Evolutionary conservation across 805 yeast genomes (phyloP).

Genomic region (Candida cerambycidarum): DNA sequence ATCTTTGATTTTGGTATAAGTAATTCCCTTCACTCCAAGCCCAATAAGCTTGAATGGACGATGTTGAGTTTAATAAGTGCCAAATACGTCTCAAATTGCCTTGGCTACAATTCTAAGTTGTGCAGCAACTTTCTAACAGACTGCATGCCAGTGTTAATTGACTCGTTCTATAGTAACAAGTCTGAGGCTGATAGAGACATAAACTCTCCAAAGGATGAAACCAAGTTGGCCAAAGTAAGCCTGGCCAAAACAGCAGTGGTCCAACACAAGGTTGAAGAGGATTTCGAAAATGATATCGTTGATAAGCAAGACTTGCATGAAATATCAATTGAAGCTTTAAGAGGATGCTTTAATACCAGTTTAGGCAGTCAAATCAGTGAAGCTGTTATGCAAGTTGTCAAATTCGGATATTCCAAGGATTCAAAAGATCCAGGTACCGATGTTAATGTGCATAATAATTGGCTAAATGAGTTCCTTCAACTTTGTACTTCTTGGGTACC

Average conservation of each 20-base stretch:
- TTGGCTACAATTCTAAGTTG: constrained; percentile 32
- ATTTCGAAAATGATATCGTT: constrained; percentile 35
- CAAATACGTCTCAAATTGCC: constrained; percentile 37
- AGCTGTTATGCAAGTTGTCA: constrained; percentile 54
- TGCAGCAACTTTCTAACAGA: constrained; percentile 28
- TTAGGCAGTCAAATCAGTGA: constrained; percentile 59
- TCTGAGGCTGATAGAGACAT: background rate
- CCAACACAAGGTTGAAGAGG: constrained; percentile 21
- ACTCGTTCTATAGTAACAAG: constrained; percentile 24
- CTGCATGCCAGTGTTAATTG: constrained; percentile 40
- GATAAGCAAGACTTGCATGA: constrained; percentile 42
- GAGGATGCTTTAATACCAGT: constrained; percentile 61
- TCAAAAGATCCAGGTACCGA: constrained; percentile 17
- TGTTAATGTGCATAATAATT: constrained; percentile 20
- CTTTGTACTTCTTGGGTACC: constrained; percentile 76
- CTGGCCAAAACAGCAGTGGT: constrained; percentile 21
- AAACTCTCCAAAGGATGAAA: constrained; percentile 16
- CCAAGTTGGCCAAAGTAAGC: constrained; percentile 27
- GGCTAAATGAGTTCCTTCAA: constrained; percentile 62
- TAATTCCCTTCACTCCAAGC: constrained; percentile 15
- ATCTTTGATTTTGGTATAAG: constrained; percentile 19
- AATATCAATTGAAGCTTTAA: constrained; percentile 51
- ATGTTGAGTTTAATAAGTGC: constrained; percentile 42
- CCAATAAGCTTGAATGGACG: constrained; percentile 47
- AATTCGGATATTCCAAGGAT: no score